Base-by-base conservation (phyloP, 345 rosid species). In the Nasturtium officinale region DNA sequence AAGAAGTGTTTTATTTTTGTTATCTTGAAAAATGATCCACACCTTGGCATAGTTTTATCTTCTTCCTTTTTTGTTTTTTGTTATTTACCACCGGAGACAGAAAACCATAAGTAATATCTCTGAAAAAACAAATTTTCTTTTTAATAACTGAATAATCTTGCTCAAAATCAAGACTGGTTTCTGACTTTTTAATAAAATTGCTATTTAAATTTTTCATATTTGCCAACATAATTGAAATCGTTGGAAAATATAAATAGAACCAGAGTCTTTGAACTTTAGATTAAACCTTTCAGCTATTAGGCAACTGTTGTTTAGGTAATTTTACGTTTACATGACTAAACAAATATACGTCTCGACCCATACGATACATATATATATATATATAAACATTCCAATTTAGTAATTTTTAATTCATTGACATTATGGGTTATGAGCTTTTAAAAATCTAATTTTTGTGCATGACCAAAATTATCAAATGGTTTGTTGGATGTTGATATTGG, bases 401-500 rank as follows among this genome's bases (percentile, higher is more conserved):
- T 8, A 7, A 8, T 51, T 55, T 55, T 3, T 1, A 7, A 30
- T 55, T 6, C 47, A n/a, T 43, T n/a, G 18, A 33, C 33, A 51
- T 25, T 17, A 17, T 13, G 46, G 26, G 20, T 20, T 2, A 32
- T 0, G 5, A 4, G n/a, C 35, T 26, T 56, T 35, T 3, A 60
- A 4, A 26, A 37, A 35, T 60, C 38, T 35, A 37, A 12, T 59
- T 33, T 18, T 20, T 25, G 26, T 74, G 43, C 29, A 28, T 65
- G 77, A 5, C 59, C 50, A 56, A 11, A 73, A 59, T 21, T 57
- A 74, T 20, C 37, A 74, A 65, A 58, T 37, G 17, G 73, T 74
- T 74, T 29, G 78, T 75, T 75, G 47, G 38, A 28, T 59, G 61
- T 54, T 75, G 61, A 40, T 57, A 59, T 59, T 20, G 37, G 45